Evolutionary conservation across 495 filamentous ascomycete genomes (phyloP).

Genomic region (Trichoderma virens): DNA sequence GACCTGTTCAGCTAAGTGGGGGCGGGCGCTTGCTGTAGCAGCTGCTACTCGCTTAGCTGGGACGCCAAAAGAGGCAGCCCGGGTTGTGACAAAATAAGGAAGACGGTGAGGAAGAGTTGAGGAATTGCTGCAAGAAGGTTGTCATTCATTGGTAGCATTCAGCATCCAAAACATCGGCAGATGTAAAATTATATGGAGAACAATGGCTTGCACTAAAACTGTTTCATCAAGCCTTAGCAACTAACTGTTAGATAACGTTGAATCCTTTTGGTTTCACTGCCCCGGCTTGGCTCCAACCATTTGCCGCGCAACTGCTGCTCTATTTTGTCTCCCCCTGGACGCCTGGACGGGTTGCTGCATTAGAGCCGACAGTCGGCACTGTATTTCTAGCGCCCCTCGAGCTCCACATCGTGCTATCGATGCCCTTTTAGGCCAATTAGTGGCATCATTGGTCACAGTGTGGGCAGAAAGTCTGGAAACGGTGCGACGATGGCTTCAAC

Average conservation of each 20-base stretch:
- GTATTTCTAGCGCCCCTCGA: not conserved
- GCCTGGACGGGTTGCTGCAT: not conserved
- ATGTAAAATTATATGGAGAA: no score
- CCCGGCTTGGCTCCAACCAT: not conserved
- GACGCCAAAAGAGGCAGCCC: not conserved
- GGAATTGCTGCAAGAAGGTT: no score
- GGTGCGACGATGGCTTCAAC: no score
- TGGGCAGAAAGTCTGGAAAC: not conserved
- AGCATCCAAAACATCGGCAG: no score
- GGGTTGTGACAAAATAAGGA: not conserved
- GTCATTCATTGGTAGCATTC: no score
- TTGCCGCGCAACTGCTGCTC: no score
- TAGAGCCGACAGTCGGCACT: not conserved
- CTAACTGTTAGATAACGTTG: no score
- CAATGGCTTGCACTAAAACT: no score
- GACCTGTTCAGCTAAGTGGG: not conserved
- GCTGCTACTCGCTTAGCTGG: not conserved
- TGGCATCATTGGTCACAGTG: not conserved
- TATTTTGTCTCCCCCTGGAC: not conserved
- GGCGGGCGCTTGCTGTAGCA: not conserved
- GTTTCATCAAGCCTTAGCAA: no score
- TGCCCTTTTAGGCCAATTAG: not conserved
- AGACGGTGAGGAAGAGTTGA: no score
- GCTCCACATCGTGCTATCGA: not conserved
- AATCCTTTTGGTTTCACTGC: not conserved